These are phyloP conservation scores for thale cress (Arabidopsis thaliana) DNA, from an alignment of 345 rosid genomes.

Conservation along the genomic window DNA sequence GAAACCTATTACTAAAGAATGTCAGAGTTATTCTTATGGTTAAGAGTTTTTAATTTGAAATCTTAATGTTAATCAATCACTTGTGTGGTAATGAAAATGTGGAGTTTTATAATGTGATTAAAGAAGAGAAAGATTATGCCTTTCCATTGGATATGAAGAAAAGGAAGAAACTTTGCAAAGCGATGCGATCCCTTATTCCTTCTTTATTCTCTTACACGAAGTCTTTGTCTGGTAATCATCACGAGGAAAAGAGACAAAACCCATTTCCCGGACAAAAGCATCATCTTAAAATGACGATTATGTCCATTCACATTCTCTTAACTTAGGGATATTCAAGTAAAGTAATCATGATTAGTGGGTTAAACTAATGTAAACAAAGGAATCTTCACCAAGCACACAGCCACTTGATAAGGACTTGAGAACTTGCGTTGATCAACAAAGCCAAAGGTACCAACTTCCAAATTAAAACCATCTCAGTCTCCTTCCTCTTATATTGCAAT, in stretches of 20 bases:
- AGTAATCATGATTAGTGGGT: conserved; percentile 34
- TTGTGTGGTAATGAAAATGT: not conserved
- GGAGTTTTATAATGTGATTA: conserved; percentile 17
- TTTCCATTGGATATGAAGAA: conserved; percentile 40
- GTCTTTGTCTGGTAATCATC: conserved; percentile 41
- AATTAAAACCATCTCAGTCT: conserved; percentile 30
- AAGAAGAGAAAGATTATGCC: conserved; percentile 37
- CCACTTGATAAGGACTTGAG: conserved; percentile 43
- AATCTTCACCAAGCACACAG: conserved; percentile 43
- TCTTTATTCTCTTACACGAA: conserved; percentile 24
- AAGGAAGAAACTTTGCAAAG: conserved; percentile 41
- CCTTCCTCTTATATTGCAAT: conserved; percentile 11
- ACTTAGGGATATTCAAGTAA: conserved; percentile 31
- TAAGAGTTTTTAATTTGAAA: not conserved
- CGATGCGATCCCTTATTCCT: conserved; percentile 28
- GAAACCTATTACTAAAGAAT: conserved; percentile 23
- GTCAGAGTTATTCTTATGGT: not conserved
- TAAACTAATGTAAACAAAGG: conserved; percentile 28
- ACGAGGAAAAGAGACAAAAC: conserved; percentile 39
- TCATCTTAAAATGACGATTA: conserved; percentile 28
- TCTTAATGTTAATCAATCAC: not conserved
- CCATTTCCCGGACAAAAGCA: conserved; percentile 36
- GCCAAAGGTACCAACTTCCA: conserved; percentile 21
- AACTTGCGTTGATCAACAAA: conserved; percentile 39
- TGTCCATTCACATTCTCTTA: conserved; percentile 23